These are phyloP conservation scores for Scutellaria minor DNA, from an alignment of 257 asterid genomes.

Conservation along the genomic window DNA sequence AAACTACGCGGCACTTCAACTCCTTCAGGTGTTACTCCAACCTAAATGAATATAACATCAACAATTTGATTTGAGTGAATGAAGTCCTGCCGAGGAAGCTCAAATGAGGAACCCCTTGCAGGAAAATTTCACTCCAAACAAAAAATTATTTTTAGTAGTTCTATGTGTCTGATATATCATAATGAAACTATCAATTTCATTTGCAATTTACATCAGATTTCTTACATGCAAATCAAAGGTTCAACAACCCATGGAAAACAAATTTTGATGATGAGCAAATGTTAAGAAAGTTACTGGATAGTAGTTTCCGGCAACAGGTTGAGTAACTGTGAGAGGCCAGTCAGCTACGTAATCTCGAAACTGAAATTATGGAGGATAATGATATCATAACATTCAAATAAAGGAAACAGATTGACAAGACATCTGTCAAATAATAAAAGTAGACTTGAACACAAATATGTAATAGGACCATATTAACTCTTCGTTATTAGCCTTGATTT, in stretches of 20 bases:
- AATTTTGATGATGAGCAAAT: conserved; percentile 24
- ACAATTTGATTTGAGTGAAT: conserved; percentile 2
- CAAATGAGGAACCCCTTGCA: conserved; percentile 13
- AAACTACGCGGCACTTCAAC: conserved; percentile 97
- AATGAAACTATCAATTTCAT: too few relatives aligned
- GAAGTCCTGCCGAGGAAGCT: conserved; percentile 20
- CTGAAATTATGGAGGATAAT: conserved; percentile 46
- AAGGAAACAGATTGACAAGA: conserved; percentile 1
- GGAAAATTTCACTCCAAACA: conserved; percentile 23
- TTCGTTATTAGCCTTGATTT: not conserved
- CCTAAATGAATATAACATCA: conserved; percentile 53
- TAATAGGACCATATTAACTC: not conserved
- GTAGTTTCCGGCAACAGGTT: conserved; percentile 92
- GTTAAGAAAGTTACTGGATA: conserved; percentile 66
- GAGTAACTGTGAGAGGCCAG: conserved; percentile 81
- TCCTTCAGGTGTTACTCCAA: conserved; percentile 99
- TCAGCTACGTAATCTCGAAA: conserved; percentile 78
- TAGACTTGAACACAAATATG: not conserved
- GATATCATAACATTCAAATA: conserved; percentile 8
- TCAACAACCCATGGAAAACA: too few relatives aligned
- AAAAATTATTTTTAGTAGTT: not conserved
- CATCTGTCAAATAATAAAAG: not conserved
- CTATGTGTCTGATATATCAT: too few relatives aligned
- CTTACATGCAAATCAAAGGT: not conserved
- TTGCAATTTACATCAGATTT: too few relatives aligned